Evolutionary conservation across 2,329 filamentous ascomycete genomes (phyloP), one percentile per base, ranked within the genome.

Genomic region (Fusarium nodosum): DNA sequence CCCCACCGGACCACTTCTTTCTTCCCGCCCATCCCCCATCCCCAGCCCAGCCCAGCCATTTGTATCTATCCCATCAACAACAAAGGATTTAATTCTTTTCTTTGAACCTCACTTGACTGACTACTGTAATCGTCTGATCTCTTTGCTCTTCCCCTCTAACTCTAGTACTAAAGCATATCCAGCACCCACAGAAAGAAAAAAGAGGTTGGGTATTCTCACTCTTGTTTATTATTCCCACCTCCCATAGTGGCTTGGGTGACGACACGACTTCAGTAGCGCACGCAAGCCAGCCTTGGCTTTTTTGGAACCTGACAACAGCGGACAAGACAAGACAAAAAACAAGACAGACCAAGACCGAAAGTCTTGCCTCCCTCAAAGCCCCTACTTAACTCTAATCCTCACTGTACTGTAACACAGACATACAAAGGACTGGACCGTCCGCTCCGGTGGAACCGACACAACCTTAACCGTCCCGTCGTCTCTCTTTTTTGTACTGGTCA

Each of bases 261-360:
- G 68, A 71, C 68, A 71, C 68, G 56, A 71, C 68, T 50, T 50
- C 64, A 58, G 66, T 71, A 71, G 68, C 64, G 68, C 68, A 71
- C 64, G 60, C 59, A 71, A 56, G 68, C 68, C 67, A 60, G 60
- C 56, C 68, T 71, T 71, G 68, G 60, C 68, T 56, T 58, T 64
- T 63, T 55, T 41, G 24, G 38, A 52, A 52, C 48, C 18, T 52
- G 48, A 52, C 48, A 41, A 41, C 48, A 41, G 34, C 13, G 47
- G 24, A 45, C 26, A 31, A 46, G 34, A 52, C 48, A 41, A 51
- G 48, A 51, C 48, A 51, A 39, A 34, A 39, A 39, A 28, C 33
- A 51, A 52, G 48, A 52, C 34, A 41, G 47, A 31, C 48, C 38
- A 18, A 41, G 41, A 22, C 51, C 22, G 22, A 45, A 45, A 48